Evolutionary conservation across 179 eudicot genomes (phyloP), one percentile per base, ranked within the genome.

Genomic region (Silene vulgaris): DNA sequence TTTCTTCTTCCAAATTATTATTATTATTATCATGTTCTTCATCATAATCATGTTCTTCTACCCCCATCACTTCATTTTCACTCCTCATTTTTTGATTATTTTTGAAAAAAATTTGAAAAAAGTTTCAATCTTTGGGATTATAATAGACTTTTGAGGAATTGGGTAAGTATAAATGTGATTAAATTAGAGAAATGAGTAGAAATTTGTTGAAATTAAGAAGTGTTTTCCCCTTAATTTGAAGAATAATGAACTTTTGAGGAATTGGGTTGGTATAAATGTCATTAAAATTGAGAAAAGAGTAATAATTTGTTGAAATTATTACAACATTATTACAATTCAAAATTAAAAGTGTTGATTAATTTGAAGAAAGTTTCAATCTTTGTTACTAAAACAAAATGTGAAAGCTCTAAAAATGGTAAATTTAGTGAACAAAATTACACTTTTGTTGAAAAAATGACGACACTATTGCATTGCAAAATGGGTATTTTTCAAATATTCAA

Each of bases 1-100:
- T 50, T 13, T 73, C 87, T 5, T 82, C 84, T 9, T 74, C 68
- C 19, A 71, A 13, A 71, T 50, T 21, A 11, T 56, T 63, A 12
- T 23, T 8, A 62, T 21, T 62, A 3, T 32, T 20, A 63, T 45
- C 30, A 37, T 71, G 61, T 30, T 80, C 82, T 11, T 73, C 80
- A 68, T 23, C 8, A 65, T 76, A 73, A 16, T 77, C 78, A 21
- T 74, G n/a, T 54, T 62, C 78, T 54, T 62, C 78, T 19, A 74
- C 71, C 43, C 72, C 75, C n/a, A 74, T 74, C 67, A 74, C 7
- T 52, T 76, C 79, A 4, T 26, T 45, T 13, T 80, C 59, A 45
- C 74, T 61, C 32, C 70, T 73, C 79, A 80, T 80, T 61, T 37
- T 19, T n/a, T 62, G 13, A 54, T 63, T 23, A 21, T 8, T 63